Evolutionary conservation across 495 filamentous ascomycete species (phyloP), one percentile per base, ranked within the genome.

Genomic region (Penicillium silybi): DNA sequence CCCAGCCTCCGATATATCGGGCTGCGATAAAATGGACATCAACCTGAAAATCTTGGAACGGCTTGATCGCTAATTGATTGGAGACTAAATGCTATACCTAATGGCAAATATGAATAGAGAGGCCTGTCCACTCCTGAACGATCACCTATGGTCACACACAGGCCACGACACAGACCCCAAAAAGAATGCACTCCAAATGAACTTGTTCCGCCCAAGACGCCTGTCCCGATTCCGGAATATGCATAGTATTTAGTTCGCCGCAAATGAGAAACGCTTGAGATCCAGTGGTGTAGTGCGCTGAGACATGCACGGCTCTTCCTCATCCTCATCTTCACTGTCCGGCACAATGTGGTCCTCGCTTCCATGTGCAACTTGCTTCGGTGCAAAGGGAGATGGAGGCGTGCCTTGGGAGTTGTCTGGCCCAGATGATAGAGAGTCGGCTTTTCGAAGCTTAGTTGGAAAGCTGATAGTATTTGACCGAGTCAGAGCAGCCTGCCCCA

Each of bases 271-370:
- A 46, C 69, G 71, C 25, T 80, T 73, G 38, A 86, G 61, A 58
- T 85, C 66, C 40, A 84, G 60, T 27, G 66, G 46, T 10, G 55
- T 23, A 23, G 22, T 41, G 11, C 42, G 43, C 15, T 53, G 44
- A 41, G 48, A 48, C 42, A 50, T 59, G 45, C 25, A 50, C 25
- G 62, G 64, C 32, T 76, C 72, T 1, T 82, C 76, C 22, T 77
- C 72, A 3, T 82, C 76, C 8, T 85, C 83, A 9, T 73, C 85
- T 34, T 89, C 85, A 54, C 86, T 89, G 45, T 86, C 78, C 0
- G 86, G 85, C 3, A 87, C 65, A 16, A 95, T 77, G 40, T 84
- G 66, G 57, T 95, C 89, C 63, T 95, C 89, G 59, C 89, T 92
- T 1, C 89, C 88, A 43, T 79, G 70, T 15, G 53, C 32, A 22